phyloP scores from a whole-genome alignment of 495 filamentous ascomycete genomes.

The Xylaria castorea region DNA sequence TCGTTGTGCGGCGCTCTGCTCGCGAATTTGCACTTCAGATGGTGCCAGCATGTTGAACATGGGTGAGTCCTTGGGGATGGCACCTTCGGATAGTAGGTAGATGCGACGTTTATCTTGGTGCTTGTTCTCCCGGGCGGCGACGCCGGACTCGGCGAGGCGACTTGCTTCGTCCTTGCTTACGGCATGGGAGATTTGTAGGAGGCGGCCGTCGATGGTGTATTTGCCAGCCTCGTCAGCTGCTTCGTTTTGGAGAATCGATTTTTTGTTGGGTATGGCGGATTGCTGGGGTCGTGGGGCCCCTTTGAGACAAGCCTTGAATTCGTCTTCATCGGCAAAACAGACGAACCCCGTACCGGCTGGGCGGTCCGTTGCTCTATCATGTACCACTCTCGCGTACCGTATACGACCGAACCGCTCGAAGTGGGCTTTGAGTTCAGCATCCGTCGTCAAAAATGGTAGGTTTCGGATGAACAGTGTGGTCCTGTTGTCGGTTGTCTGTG shows the following conservation, averaged over 20 bases:
- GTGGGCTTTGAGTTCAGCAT: conserved; percentile 79
- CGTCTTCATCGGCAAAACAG: conserved; percentile 80
- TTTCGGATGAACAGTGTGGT: conserved; percentile 93
- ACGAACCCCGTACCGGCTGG: conserved; percentile 95
- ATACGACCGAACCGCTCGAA: conserved; percentile 84
- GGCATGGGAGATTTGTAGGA: conserved; percentile 82
- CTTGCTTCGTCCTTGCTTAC: conserved; percentile 80
- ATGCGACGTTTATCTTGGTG: conserved; percentile 91
- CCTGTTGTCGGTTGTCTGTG: conserved; percentile 59
- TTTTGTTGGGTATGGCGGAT: conserved; percentile 57
- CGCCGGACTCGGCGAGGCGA: conserved; percentile 73
- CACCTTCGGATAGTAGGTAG: conserved; percentile 88
- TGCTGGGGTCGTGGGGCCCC: conserved; percentile 67
- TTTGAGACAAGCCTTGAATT: conserved; percentile 74
- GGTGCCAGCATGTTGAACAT: conserved; percentile 78
- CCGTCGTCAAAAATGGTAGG: conserved; percentile 82
- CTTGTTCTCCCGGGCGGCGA: conserved; percentile 66
- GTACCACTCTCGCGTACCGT: conserved; percentile 86
- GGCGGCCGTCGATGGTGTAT: conserved; percentile 88
- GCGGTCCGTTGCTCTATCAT: conserved; percentile 81
- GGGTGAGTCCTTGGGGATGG: conserved; percentile 71
- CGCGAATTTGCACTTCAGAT: conserved; percentile 84
- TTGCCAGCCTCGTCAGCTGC: conserved; percentile 74
- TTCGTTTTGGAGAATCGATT: conserved; percentile 85
- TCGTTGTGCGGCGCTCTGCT: conserved; percentile 85